These are phyloP conservation scores for Crithidia brevicula DNA, from an alignment of 208 protist species.

Conservation along the genomic window DNA sequence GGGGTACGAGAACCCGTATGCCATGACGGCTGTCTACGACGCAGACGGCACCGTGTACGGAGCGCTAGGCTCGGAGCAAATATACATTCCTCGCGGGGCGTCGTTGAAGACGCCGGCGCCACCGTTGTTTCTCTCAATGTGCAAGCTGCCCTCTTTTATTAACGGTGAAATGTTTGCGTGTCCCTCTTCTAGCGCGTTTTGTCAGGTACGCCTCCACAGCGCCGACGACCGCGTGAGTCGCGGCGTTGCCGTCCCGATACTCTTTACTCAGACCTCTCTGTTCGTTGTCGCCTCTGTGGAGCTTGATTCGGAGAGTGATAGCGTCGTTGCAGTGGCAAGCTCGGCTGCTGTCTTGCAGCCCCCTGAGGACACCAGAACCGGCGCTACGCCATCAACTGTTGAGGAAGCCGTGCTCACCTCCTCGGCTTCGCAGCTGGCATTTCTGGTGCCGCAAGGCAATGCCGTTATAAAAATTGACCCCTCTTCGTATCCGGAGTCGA, in stretches of 20 bases:
- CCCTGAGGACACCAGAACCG: no score
- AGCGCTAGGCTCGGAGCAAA: no score
- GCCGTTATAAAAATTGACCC: slow-evolving; percentile 10
- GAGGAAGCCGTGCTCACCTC: background rate
- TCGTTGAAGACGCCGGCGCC: background rate
- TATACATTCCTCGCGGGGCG: slow-evolving; percentile 5
- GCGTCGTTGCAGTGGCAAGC: background rate
- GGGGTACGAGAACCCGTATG: slow-evolving; percentile 15
- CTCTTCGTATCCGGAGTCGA: slow-evolving; percentile 31
- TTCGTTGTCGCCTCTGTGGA: background rate
- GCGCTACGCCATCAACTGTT: background rate
- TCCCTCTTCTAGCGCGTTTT: background rate
- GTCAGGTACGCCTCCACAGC: slow-evolving; percentile 21
- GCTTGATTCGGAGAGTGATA: background rate
- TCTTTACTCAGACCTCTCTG: slow-evolving; percentile 6
- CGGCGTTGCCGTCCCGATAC: background rate
- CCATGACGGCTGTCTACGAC: slow-evolving; percentile 34
- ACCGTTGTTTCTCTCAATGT: background rate
- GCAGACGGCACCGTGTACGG: slow-evolving; percentile 30
- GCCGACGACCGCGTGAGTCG: slow-evolving; percentile 3
- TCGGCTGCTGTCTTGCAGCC: slow-evolving; percentile 3
- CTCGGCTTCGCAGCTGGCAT: slow-evolving; percentile 3
- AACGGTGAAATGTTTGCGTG: background rate
- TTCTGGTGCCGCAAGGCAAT: slow-evolving; percentile 20
- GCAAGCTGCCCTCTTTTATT: background rate